Percentiles rank a stretch among this genome's conserved stretches.
phyloP scores from a whole-genome alignment of 2,329 filamentous ascomycete species.

The Stachybotrys chlorohalonatus region DNA sequence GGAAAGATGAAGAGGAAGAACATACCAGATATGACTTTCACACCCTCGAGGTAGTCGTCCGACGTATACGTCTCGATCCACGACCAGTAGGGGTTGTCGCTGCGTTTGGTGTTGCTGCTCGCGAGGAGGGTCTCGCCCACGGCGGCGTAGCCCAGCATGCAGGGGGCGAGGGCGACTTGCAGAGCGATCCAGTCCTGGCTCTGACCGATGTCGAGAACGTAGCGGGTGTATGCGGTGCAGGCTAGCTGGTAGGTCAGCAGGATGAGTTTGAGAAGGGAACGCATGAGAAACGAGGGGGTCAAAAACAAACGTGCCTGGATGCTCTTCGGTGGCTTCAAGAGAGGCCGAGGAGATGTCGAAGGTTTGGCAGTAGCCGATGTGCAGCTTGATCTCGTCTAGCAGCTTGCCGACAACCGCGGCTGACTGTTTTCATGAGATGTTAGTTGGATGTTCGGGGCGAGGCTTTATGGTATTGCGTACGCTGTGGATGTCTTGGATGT shows the following conservation, averaged over 20 bases:
- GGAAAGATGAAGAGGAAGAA: conserved; percentile 2
- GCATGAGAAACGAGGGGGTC: neutral
- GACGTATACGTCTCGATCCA: conserved; percentile 89
- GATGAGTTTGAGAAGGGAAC: too few species aligned
- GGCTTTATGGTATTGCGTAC: conserved; percentile 32
- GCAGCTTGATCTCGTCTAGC: conserved; percentile 69
- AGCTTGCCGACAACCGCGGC: conserved; percentile 64
- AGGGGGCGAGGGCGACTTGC: conserved; percentile 77
- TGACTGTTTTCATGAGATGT: conserved; percentile 14
- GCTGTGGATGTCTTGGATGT: conserved; percentile 61
- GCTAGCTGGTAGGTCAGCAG: conserved; percentile 28
- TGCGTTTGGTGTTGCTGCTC: conserved; percentile 49
- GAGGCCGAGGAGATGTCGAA: conserved; percentile 70
- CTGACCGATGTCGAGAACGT: conserved; percentile 80
- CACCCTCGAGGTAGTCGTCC: conserved; percentile 67
- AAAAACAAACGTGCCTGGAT: conserved; percentile 44
- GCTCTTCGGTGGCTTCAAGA: conserved; percentile 66
- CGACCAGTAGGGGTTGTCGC: conserved; percentile 70
- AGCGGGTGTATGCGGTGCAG: conserved; percentile 76
- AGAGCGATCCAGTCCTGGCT: conserved; percentile 83
- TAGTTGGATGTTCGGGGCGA: neutral
- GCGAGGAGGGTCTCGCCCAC: conserved; percentile 64
- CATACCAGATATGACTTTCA: conserved; percentile 60
- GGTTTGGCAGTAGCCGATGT: conserved; percentile 70
- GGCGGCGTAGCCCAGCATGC: conserved; percentile 78